Percentiles rank a stretch among this genome's conserved stretches.
Conservation (phyloP, 2,329 filamentous ascomycete genomes). For the Septoria petroselini region DNA sequence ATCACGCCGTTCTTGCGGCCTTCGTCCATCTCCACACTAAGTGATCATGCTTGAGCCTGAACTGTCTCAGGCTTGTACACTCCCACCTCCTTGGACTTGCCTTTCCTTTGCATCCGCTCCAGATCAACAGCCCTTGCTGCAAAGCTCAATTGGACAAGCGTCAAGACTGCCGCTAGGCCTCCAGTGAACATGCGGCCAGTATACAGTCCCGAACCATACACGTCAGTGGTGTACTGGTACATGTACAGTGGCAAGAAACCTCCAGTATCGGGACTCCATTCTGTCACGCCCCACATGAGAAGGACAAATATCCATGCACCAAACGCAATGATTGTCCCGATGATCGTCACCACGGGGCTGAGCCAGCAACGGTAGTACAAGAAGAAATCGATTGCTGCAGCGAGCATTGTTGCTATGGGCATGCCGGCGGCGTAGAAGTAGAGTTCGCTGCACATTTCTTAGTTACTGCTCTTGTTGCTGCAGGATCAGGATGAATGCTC, state of each 20-base stretch:
- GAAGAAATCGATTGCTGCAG: slow-evolving; percentile 8
- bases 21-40: too few species aligned
- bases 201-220: background rate
- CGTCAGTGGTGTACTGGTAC: background rate
- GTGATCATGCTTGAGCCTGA: too few species aligned
- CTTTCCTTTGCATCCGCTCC: slow-evolving; percentile 4
- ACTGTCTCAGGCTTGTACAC: background rate
- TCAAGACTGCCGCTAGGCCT: background rate
- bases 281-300: slow-evolving; percentile 3
- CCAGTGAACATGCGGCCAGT: background rate
- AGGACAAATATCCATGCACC: background rate
- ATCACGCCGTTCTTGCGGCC: too few species aligned
- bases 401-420: slow-evolving; percentile 11
- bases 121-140: slow-evolving; percentile 3
- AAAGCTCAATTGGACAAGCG: slow-evolving; percentile 10
- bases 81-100: background rate
- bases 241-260: background rate
- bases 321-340: slow-evolving; percentile 10
- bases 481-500: background rate
- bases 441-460: background rate
- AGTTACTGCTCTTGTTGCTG: background rate
- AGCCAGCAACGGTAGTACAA: slow-evolving; percentile 4
- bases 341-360: slow-evolving; percentile 5
- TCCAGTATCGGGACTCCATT: slow-evolving; percentile 1
- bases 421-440: slow-evolving; percentile 11